phyloP scores from a whole-genome alignment of 1,284 basidiomycete species.

The Neonothopanus nambi region DNA sequence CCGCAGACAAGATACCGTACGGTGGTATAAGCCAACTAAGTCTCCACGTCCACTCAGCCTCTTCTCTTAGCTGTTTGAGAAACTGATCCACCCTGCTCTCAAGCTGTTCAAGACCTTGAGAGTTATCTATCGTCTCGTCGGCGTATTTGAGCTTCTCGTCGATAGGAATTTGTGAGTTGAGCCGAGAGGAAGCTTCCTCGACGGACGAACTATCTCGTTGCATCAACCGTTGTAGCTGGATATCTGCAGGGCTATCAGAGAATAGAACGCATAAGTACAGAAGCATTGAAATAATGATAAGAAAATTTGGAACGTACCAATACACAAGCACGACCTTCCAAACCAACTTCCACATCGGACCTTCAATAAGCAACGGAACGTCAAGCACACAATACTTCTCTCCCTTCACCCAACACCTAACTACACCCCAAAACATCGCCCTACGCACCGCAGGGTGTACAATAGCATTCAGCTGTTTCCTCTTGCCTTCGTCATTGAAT shows the following conservation, averaged over 20 bases:
- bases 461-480: conserved; percentile 80
- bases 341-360: conserved; percentile 84
- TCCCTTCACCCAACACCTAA: conserved; percentile 78
- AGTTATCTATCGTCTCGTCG: conserved; percentile 89
- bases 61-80: conserved; percentile 54
- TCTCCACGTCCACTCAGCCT: conserved; percentile 65
- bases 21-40: conserved; percentile 87
- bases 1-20: conserved; percentile 50
- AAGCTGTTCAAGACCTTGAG: conserved; percentile 71
- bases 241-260: conserved; percentile 58
- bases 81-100: conserved; percentile 69
- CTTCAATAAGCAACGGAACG: conserved; percentile 93
- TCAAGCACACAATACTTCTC: conserved; percentile 84
- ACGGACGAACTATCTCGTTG: conserved; percentile 59
- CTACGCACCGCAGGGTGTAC: conserved; percentile 87
- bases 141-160: conserved; percentile 81
- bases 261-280: not conserved
- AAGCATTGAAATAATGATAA: not conserved
- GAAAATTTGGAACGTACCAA: conserved; percentile 62
- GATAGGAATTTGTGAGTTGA: conserved; percentile 84
- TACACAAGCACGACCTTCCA: conserved; percentile 88
- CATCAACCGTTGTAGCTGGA: conserved; percentile 83
- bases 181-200: conserved; percentile 69
- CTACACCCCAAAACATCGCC: conserved; percentile 71
- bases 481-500: conserved; percentile 76